phyloP scores from a whole-genome alignment of 1,139 yeast genomes.

The Yarrowia galli region DNA sequence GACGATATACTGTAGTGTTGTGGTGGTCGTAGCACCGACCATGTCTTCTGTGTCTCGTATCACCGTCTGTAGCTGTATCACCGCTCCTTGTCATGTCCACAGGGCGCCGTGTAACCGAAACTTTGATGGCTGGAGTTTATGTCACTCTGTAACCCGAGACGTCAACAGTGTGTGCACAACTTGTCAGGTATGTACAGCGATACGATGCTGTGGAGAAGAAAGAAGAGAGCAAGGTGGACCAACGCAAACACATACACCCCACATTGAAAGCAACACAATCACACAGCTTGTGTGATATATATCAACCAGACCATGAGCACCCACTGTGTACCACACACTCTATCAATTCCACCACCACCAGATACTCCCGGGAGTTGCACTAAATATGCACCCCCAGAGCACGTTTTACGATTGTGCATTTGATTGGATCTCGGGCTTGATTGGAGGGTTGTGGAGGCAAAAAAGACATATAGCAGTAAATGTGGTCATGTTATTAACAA shows the following conservation, averaged over 20 bases:
- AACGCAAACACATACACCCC: too few species aligned
- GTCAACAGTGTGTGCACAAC: not conserved
- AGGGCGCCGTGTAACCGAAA: conserved; percentile 23
- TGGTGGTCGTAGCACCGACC: too few species aligned
- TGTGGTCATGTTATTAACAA: not conserved
- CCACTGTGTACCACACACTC: too few species aligned
- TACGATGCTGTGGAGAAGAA: not conserved
- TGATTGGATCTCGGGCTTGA: conserved; percentile 2
- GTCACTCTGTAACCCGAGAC: not conserved
- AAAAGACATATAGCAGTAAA: not conserved
- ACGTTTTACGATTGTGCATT: conserved; percentile 31
- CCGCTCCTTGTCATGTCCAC: too few species aligned
- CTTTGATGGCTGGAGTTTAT: conserved; percentile 12
- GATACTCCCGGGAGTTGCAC: not conserved
- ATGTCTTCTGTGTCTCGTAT: too few species aligned
- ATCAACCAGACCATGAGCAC: too few species aligned
- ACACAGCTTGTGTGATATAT: too few species aligned
- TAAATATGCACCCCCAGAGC: conserved; percentile 22
- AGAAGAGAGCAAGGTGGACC: too few species aligned
- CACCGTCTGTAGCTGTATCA: too few species aligned
- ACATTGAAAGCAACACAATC: too few species aligned
- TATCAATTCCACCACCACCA: too few species aligned
- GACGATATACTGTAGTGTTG: too few species aligned
- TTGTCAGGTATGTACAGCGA: not conserved
- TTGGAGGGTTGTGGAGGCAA: not conserved